phyloP scores from a whole-genome alignment of 345 rosid genomes.

The Euclidium syriacum region DNA sequence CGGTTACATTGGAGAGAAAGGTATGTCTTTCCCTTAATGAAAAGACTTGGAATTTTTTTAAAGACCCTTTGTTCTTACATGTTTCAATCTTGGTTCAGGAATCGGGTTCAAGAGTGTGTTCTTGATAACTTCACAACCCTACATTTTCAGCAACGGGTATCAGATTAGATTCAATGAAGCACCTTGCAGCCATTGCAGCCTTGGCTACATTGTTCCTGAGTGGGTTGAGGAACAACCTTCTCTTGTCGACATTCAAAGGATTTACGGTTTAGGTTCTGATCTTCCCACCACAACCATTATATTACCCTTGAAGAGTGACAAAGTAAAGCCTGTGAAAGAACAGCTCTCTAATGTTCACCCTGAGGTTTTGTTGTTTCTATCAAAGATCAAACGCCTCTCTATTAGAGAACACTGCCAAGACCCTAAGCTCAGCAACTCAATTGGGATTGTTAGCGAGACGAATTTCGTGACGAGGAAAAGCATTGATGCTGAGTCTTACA shows the following conservation, averaged over 20 bases:
- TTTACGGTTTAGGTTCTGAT: conserved; percentile 41
- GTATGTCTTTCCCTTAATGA: conserved; percentile 18
- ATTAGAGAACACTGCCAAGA: conserved; percentile 49
- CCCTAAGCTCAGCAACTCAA: conserved; percentile 41
- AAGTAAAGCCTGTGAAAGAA: conserved; percentile 56
- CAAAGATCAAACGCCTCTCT: conserved; percentile 63
- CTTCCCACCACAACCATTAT: conserved; percentile 58
- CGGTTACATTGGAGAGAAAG: conserved; percentile 83
- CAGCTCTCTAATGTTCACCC: conserved; percentile 68
- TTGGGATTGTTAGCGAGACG: conserved; percentile 54
- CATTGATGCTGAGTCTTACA: conserved; percentile 66
- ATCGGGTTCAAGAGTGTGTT: conserved; percentile 76
- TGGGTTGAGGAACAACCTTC: conserved; percentile 64
- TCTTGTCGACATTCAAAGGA: conserved; percentile 36
- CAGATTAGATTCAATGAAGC: conserved; percentile 58
- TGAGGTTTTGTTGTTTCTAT: conserved; percentile 54
- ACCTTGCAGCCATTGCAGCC: conserved; percentile 54
- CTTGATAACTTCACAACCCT: conserved; percentile 46
- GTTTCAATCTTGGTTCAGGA: conserved; percentile 36
- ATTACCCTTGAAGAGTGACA: conserved; percentile 63
- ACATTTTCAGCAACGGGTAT: conserved; percentile 67
- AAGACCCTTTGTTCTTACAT: not conserved
- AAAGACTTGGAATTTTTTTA: too few relatives aligned
- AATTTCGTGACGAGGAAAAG: conserved; percentile 52
- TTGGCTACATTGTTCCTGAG: conserved; percentile 74